phyloP scores from a whole-genome alignment of 140 eudicot genomes.

The Ambrosia hybrid region DNA sequence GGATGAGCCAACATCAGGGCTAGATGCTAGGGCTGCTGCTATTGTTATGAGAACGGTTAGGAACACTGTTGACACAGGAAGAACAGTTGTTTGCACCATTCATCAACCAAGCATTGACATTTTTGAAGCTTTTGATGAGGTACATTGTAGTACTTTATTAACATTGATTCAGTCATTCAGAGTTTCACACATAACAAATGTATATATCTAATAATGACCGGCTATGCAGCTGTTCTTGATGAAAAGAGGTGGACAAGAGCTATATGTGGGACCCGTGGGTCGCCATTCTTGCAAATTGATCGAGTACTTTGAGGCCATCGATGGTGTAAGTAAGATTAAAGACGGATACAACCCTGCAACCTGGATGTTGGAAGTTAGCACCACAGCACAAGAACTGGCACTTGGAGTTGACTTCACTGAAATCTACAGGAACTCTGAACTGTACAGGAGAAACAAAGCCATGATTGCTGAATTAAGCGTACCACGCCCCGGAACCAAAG shows the following conservation, averaged over 20 bases:
- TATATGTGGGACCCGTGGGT: constrained; percentile 79
- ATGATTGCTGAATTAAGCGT: constrained; percentile 59
- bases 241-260: constrained; percentile 81
- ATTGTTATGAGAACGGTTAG: constrained; percentile 89
- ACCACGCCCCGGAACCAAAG: constrained; percentile 62
- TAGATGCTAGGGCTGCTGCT: constrained; percentile 94
- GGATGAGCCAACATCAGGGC: constrained; percentile 96
- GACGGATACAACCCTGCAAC: constrained; percentile 81
- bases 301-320: constrained; percentile 67
- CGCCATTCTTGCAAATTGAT: constrained; percentile 54
- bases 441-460: constrained; percentile 73
- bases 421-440: constrained; percentile 50
- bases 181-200: not conserved
- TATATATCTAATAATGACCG: not conserved
- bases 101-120: constrained; percentile 95
- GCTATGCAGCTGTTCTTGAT: constrained; percentile 60
- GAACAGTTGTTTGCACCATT: constrained; percentile 95
- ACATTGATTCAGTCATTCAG: not conserved
- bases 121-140: constrained; percentile 94
- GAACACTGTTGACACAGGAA: constrained; percentile 80
- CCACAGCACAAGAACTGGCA: constrained; percentile 48
- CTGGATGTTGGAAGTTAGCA: constrained; percentile 80
- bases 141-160: constrained; percentile 18
- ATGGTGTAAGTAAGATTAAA: constrained; percentile 57
- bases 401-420: constrained; percentile 50